Conservation (phyloP, 176 grass and related monocot species). For the Eragrostis nindensis region DNA sequence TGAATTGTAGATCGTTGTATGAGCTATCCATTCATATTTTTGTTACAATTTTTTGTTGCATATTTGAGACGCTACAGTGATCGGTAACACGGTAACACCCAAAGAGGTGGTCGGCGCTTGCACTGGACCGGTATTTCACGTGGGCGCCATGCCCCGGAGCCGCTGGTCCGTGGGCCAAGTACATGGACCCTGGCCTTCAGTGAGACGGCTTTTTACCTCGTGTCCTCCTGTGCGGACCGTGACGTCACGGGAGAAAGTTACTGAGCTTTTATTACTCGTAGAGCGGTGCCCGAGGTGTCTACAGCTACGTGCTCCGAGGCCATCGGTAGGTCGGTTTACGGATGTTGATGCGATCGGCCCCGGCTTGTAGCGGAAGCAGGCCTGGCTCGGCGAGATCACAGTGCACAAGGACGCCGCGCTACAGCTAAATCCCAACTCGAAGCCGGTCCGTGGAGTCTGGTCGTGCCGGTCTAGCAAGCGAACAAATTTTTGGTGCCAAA, state of each 20-base stretch:
- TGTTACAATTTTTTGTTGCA: too few species aligned
- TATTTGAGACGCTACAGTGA: too few species aligned
- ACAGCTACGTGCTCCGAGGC: too few species aligned
- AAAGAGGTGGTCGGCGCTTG: too few species aligned
- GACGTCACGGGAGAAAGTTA: conserved; percentile 5
- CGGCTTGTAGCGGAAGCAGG: too few species aligned
- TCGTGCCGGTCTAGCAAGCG: neutral
- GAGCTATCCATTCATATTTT: too few species aligned
- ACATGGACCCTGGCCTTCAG: neutral
- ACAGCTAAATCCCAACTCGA: neutral
- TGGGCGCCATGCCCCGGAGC: neutral
- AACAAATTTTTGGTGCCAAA: neutral
- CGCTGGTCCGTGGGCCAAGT: neutral
- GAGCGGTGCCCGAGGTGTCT: too few species aligned
- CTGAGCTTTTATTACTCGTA: neutral
- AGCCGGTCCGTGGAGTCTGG: neutral
- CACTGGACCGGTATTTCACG: neutral
- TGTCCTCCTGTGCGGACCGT: neutral
- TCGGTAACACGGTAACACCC: too few species aligned
- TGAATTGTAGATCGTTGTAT: too few species aligned
- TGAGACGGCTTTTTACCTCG: too few species aligned
- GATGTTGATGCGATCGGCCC: too few species aligned
- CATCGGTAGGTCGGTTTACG: too few species aligned
- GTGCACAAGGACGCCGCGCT: neutral
- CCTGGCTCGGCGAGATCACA: neutral